Conservation (phyloP, 2,329 filamentous ascomycete genomes). For the Ophiocordyceps unilateralis region DNA sequence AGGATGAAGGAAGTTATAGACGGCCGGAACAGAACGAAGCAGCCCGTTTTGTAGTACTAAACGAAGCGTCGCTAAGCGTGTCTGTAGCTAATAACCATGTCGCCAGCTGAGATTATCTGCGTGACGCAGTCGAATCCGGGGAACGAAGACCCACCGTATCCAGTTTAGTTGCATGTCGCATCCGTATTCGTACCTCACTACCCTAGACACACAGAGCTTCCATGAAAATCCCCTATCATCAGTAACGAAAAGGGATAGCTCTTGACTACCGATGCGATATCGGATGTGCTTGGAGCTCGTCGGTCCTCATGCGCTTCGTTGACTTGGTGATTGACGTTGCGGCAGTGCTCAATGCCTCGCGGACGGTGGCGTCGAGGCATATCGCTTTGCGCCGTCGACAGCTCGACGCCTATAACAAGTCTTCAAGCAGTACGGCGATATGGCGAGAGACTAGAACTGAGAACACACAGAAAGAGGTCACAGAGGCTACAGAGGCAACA, state of each 20-base stretch:
- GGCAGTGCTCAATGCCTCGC: conserved; percentile 51
- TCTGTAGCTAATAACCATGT: too few species aligned
- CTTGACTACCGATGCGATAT: conserved; percentile 7
- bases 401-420: conserved; percentile 30
- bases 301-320: conserved; percentile 37
- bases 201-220: background rate
- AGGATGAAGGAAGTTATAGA: too few species aligned
- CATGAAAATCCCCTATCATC: background rate
- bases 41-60: too few species aligned
- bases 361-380: conserved; percentile 48
- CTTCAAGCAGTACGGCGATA: conserved; percentile 23
- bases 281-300: conserved; percentile 6
- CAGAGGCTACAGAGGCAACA: background rate
- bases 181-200: background rate
- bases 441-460: conserved; percentile 10
- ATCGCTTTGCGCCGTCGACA: conserved; percentile 38
- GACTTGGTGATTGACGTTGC: conserved; percentile 52
- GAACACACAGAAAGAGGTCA: background rate
- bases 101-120: background rate
- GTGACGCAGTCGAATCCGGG: background rate
- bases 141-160: background rate
- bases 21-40: too few species aligned
- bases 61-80: too few species aligned
- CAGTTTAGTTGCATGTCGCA: background rate
- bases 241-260: background rate